Percentiles rank a stretch among this genome's conserved stretches.
These are phyloP conservation scores for Scheffersomyces quercinus DNA, from an alignment of 1,139 yeast genomes.

Conservation along the genomic window DNA sequence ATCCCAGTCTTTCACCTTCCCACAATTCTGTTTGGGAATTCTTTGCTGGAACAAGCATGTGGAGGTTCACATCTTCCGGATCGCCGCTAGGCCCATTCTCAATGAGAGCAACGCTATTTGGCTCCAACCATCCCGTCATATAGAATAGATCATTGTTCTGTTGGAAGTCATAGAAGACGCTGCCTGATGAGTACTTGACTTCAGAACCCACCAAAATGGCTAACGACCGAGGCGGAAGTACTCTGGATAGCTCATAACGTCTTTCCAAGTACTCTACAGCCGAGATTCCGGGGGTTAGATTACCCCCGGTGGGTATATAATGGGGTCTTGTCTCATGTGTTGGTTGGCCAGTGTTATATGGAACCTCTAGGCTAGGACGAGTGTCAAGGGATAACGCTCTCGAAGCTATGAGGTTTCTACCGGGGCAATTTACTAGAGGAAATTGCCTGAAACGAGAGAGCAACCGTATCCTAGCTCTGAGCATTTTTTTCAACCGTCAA, in stretches of 20 bases:
- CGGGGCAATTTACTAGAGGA: no score
- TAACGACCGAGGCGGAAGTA: slow-evolving; percentile 63
- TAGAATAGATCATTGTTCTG: slow-evolving; percentile 88
- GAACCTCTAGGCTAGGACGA: slow-evolving; percentile 5
- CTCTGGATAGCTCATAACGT: slow-evolving; percentile 55
- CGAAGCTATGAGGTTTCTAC: no score
- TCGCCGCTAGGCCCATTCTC: slow-evolving; percentile 41
- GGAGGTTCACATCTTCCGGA: slow-evolving; percentile 59
- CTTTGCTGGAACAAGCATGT: slow-evolving; percentile 86
- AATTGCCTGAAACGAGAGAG: no score
- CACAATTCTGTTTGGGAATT: slow-evolving; percentile 78
- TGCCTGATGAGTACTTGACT: slow-evolving; percentile 79
- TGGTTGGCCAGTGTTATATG: slow-evolving; percentile 74
- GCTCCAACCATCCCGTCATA: slow-evolving; percentile 92
- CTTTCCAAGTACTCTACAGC: slow-evolving; percentile 81
- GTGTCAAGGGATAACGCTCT: neutral
- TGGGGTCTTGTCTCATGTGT: slow-evolving; percentile 80
- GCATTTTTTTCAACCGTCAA: no score
- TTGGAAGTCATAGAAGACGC: slow-evolving; percentile 88
- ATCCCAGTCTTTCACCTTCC: slow-evolving; percentile 94
- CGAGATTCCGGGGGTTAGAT: slow-evolving; percentile 84
- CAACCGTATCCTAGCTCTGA: no score
- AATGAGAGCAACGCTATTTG: slow-evolving; percentile 74
- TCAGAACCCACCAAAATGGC: slow-evolving; percentile 76
- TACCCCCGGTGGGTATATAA: slow-evolving; percentile 68